These are phyloP conservation scores for Eutreptiella sp. DNA, from an alignment of 208 protist species.

Conservation along the genomic window DNA sequence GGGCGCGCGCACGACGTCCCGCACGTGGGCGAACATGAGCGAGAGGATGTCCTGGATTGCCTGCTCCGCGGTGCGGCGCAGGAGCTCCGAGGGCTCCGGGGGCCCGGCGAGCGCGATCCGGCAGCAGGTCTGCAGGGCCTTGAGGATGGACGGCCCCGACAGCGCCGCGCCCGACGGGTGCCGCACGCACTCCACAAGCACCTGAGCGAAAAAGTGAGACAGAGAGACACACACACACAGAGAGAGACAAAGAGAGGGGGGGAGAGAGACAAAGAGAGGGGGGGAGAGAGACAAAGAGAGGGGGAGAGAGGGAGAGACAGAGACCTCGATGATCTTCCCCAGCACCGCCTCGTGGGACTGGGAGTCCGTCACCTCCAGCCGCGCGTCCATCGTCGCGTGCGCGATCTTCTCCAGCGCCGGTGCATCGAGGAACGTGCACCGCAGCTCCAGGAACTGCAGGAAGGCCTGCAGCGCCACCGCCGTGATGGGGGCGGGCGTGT, in stretches of 20 bases:
- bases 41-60: conserved; percentile 50
- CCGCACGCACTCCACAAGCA: conserved; percentile 47
- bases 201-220: too few species aligned
- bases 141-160: conserved; percentile 40
- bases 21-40: conserved; percentile 45
- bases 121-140: conserved; percentile 37
- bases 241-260: too few species aligned
- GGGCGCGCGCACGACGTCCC: conserved; percentile 16
- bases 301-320: too few species aligned
- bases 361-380: conserved; percentile 42
- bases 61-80: conserved; percentile 49
- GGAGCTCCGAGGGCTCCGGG: conserved; percentile 38
- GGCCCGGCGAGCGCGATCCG: conserved; percentile 42
- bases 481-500: conserved; percentile 54
- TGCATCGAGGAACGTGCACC: conserved; percentile 51
- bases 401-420: conserved; percentile 49
- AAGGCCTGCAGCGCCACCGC: conserved; percentile 59
- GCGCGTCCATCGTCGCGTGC: conserved; percentile 38
- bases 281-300: too few species aligned
- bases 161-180: conserved; percentile 41
- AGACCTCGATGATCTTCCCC: conserved; percentile 34
- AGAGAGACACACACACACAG: too few species aligned
- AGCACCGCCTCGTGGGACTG: conserved; percentile 60
- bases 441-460: conserved; percentile 54
- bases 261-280: too few species aligned